A percentile compares a stretch with the other conserved stretches of the same genome.
Evolutionary conservation across 345 rosid species (phyloP).

Genomic region (Aethionema arabicum): DNA sequence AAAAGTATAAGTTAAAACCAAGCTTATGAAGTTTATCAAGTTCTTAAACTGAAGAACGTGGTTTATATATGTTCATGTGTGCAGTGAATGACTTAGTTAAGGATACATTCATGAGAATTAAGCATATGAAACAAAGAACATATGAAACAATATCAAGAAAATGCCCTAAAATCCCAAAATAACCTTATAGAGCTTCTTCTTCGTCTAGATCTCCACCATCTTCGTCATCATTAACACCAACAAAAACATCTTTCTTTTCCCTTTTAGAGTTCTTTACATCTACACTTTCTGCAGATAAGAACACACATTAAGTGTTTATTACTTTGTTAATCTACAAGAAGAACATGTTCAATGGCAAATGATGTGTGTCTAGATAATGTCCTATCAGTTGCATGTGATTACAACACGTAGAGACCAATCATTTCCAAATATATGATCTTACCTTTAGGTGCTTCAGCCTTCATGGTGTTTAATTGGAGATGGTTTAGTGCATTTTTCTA

Average conservation of each 20-base stretch:
- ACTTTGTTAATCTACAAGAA: constrained; percentile 5
- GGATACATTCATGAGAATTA: constrained; percentile 62
- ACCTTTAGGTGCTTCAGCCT: constrained; percentile 58
- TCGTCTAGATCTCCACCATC: constrained; percentile 71
- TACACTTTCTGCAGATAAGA: constrained; percentile 36
- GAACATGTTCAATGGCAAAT: constrained; percentile 5
- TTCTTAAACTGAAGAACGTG: background rate
- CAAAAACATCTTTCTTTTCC: constrained; percentile 47
- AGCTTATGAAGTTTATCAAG: background rate
- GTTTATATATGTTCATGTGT: too few relatives aligned
- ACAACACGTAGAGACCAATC: too few relatives aligned
- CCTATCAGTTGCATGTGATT: too few relatives aligned
- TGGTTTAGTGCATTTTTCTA: constrained; percentile 46
- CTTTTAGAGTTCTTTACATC: constrained; percentile 41
- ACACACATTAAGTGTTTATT: constrained; percentile 24
- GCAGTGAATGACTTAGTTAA: too few relatives aligned
- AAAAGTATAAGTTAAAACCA: constrained; percentile 32
- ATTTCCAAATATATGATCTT: constrained; percentile 14
- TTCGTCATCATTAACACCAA: constrained; percentile 46
- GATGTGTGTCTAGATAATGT: too few relatives aligned
- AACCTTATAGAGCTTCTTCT: constrained; percentile 60
- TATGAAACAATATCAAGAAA: constrained; percentile 7
- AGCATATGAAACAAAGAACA: constrained; percentile 29
- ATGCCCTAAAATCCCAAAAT: constrained; percentile 1
- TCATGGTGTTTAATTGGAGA: constrained; percentile 49